A percentile compares a stretch with the other conserved stretches of the same genome.
These are phyloP conservation scores for Protomyces pachydermus DNA, from an alignment of 1,139 yeast genomes.

Conservation along the genomic window DNA sequence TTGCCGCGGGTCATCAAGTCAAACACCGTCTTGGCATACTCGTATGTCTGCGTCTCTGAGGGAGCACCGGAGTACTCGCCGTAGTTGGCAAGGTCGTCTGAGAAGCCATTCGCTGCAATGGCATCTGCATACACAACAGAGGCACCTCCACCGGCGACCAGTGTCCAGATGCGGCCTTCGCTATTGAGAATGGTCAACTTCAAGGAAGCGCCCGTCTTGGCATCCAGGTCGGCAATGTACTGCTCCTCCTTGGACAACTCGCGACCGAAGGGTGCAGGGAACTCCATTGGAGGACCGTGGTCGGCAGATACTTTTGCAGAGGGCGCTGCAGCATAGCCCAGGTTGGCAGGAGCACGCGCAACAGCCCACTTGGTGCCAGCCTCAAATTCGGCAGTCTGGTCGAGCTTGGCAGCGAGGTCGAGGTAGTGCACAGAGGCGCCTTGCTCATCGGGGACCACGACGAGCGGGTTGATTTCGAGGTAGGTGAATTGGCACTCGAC, in stretches of 20 bases:
- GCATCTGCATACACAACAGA: slow-evolving; percentile 49
- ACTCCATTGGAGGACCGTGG: slow-evolving; percentile 48
- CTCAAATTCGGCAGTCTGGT: slow-evolving; percentile 49
- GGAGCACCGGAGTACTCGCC: slow-evolving; percentile 50
- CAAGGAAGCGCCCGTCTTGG: slow-evolving; percentile 49
- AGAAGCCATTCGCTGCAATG: slow-evolving; percentile 47
- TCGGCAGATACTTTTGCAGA: slow-evolving; percentile 38
- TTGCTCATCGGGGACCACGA: slow-evolving; percentile 42
- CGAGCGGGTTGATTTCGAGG: slow-evolving; percentile 47
- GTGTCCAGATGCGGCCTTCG: slow-evolving; percentile 47
- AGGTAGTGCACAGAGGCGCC: slow-evolving; percentile 47
- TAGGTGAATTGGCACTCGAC: slow-evolving; percentile 48
- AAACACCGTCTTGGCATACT: slow-evolving; percentile 48
- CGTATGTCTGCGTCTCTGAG: slow-evolving; percentile 47
- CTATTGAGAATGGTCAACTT: slow-evolving; percentile 46
- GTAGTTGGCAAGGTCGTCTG: slow-evolving; percentile 46
- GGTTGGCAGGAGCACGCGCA: slow-evolving; percentile 45
- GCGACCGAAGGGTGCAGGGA: slow-evolving; percentile 50
- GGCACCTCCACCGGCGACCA: slow-evolving; percentile 49
- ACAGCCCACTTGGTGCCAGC: slow-evolving; percentile 50
- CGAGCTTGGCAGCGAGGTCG: slow-evolving; percentile 48
- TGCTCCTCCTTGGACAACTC: slow-evolving; percentile 47
- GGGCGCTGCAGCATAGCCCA: slow-evolving; percentile 39
- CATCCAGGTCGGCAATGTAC: slow-evolving; percentile 47
- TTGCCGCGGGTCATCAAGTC: slow-evolving; percentile 47